These are phyloP conservation scores for Phytophthora pini DNA, from an alignment of 352 stramenopile species.

Conservation along the genomic window DNA sequence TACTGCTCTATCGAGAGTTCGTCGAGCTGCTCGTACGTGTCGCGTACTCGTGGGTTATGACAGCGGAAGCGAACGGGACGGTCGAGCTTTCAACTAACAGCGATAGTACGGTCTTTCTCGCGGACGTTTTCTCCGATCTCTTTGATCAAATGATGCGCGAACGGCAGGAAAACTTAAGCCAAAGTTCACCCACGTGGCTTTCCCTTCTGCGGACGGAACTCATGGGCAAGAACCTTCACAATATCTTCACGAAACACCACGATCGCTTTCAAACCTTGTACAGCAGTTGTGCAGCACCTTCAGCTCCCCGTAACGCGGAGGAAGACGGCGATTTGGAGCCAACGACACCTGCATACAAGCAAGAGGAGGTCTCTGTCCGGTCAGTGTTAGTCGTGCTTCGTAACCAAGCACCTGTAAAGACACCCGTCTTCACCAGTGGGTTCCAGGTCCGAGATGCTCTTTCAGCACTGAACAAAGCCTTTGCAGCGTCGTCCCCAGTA, in stretches of 20 bases:
- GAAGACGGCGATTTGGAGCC: not conserved
- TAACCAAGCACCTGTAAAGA: slow-evolving; percentile 3
- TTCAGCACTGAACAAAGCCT: slow-evolving; percentile 29
- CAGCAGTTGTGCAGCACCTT: slow-evolving; percentile 21
- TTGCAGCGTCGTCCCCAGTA: slow-evolving; percentile 18
- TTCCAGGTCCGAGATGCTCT: slow-evolving; percentile 44
- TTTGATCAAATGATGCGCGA: slow-evolving; percentile 50
- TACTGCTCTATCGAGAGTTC: slow-evolving; percentile 69
- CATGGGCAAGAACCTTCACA: slow-evolving; percentile 49
- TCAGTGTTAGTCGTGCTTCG: slow-evolving; percentile 40
- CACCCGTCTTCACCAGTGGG: slow-evolving; percentile 26
- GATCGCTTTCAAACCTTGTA: slow-evolving; percentile 44
- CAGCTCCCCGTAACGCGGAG: slow-evolving; percentile 15
- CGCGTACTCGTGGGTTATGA: slow-evolving; percentile 37
- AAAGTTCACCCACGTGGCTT: slow-evolving; percentile 29
- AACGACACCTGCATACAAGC: slow-evolving; percentile 4
- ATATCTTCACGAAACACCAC: slow-evolving; percentile 51
- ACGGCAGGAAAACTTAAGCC: slow-evolving; percentile 29
- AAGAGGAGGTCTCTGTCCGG: slow-evolving; percentile 25
- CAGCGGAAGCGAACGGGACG: slow-evolving; percentile 12
- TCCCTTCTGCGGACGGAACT: slow-evolving; percentile 37
- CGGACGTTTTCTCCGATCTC: slow-evolving; percentile 51
- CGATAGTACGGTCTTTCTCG: slow-evolving; percentile 31
- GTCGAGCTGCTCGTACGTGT: slow-evolving; percentile 72
- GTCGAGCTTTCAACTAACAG: slow-evolving; percentile 10